Evolutionary conservation across 208 protist genomes (phyloP).

Genomic region (Leishmania gerbilli): DNA sequence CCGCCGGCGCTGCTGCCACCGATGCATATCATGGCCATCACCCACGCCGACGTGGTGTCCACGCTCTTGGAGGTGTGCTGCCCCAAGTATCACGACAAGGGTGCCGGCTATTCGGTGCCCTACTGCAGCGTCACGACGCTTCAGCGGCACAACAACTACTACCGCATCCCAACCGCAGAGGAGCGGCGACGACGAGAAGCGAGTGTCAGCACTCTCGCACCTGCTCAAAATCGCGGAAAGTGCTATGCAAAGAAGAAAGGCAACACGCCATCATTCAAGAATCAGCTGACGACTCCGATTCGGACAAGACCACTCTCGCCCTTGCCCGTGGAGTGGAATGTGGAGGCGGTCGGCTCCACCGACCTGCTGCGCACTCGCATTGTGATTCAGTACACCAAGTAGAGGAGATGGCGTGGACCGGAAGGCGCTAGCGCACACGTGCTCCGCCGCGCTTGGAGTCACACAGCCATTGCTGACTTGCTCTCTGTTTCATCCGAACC

Average conservation of each 20-base stretch:
- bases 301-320: constrained; percentile 9
- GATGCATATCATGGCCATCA: constrained; percentile 73
- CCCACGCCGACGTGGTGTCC: constrained; percentile 76
- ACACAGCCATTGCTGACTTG: neutral
- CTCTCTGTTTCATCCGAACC: neutral
- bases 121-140: constrained; percentile 81
- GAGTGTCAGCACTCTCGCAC: neutral
- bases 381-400: constrained; percentile 57
- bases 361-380: constrained; percentile 68
- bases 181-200: constrained; percentile 24
- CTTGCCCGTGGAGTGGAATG: constrained; percentile 44
- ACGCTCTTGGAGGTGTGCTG: constrained; percentile 70
- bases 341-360: constrained; percentile 55
- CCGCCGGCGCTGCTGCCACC: constrained; percentile 62
- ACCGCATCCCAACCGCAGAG: constrained; percentile 46
- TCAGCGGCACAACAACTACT: constrained; percentile 76
- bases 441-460: neutral
- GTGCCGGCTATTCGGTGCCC: constrained; percentile 65
- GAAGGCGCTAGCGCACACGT: neutral
- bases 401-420: constrained; percentile 1
- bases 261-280: constrained; percentile 15
- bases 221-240: constrained; percentile 14
- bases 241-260: constrained; percentile 23
- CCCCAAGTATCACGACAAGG: constrained; percentile 49
- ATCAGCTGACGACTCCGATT: constrained; percentile 7